Percentiles rank a stretch among this genome's conserved stretches.
These are phyloP conservation scores for Begonia fuchsioides DNA, from an alignment of 306 rosid genomes.

Conservation along the genomic window DNA sequence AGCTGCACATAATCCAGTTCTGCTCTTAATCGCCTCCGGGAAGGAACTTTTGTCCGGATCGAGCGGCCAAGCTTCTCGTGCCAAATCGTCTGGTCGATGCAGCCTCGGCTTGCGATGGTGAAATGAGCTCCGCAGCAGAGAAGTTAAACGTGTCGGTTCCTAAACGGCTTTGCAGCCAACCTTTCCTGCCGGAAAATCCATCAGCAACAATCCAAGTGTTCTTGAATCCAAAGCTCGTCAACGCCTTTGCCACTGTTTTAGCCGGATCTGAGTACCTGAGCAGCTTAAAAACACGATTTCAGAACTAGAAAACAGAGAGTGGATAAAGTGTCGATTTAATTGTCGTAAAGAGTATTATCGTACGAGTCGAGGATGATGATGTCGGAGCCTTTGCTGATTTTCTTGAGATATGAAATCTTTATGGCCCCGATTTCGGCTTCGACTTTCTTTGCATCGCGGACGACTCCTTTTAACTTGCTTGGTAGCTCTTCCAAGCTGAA, in stretches of 20 bases:
- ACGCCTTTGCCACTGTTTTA: slow-evolving; percentile 60
- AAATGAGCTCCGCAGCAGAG: slow-evolving; percentile 66
- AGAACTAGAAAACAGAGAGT: neutral
- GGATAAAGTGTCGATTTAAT: slow-evolving; percentile 13
- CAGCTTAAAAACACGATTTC: neutral
- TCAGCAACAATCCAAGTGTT: slow-evolving; percentile 59
- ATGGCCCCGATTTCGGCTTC: slow-evolving; percentile 85
- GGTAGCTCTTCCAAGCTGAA: slow-evolving; percentile 83
- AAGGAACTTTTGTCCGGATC: slow-evolving; percentile 44
- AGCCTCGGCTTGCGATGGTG: slow-evolving; percentile 75
- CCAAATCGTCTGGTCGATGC: slow-evolving; percentile 44
- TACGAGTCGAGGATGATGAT: slow-evolving; percentile 76
- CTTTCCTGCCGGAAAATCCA: slow-evolving; percentile 80
- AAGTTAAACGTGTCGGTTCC: slow-evolving; percentile 68
- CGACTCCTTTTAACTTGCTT: slow-evolving; percentile 59
- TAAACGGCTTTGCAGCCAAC: slow-evolving; percentile 89
- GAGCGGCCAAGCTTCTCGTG: slow-evolving; percentile 25
- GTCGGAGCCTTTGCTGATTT: slow-evolving; percentile 57
- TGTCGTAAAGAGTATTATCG: no score
- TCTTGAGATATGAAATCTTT: slow-evolving; percentile 74
- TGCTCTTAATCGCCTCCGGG: slow-evolving; percentile 44
- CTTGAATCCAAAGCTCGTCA: slow-evolving; percentile 57
- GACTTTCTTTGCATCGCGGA: slow-evolving; percentile 62
- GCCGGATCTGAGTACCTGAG: slow-evolving; percentile 66
- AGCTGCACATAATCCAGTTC: no score